Evolutionary conservation across 306 rosid species (phyloP), one percentile per base, ranked within the genome.

Genomic region (Begonia masoniana): DNA sequence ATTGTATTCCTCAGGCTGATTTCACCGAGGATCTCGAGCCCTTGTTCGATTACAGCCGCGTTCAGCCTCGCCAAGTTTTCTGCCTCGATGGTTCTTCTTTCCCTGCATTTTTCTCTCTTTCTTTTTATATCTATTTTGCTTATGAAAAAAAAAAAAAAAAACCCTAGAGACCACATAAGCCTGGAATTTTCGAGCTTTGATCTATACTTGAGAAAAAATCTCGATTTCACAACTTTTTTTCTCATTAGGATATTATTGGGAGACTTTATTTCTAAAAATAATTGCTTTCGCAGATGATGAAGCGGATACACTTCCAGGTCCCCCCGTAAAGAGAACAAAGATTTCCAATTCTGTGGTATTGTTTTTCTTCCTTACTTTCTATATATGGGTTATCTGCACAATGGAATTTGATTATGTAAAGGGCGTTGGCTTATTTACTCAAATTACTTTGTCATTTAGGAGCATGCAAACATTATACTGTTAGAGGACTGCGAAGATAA

Each of bases 31-130:
- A 89, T 52, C 52, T 89, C 9, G 95, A 89, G 51, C 94, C 95
- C 45, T 76, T 89, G 71, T 89, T 85, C 73, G 94, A 89, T 56
- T 85, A 89, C 69, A 70, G 68, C 6, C 89, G 97, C 26, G 87
- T 89, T 31, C 97, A 89, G 64, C 95, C 89, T 52, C 11, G 2
- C 56, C 60, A 56, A 50, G 24, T 69, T 60, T 51, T 68, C 0
- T 43, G 49, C 55, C 68, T 82, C 41, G 94, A 89, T 10, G 85
- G 89, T 88, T 61, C 69, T 88, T 61, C 69, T 55, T 39, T 15
- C n/a, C 15, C 11, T 7, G 2, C 31, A 10, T 51, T 14, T 65
- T 12, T 39, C 9, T 49, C 24, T 46, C 24, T 54, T 10, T 17
- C 19, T 17, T 12, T 52, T 52, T 16, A 1, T 47, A 24, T 43